Evolutionary conservation across 1,284 basidiomycete species (phyloP).

Genomic region (Microbotryum silenes-acaulis): DNA sequence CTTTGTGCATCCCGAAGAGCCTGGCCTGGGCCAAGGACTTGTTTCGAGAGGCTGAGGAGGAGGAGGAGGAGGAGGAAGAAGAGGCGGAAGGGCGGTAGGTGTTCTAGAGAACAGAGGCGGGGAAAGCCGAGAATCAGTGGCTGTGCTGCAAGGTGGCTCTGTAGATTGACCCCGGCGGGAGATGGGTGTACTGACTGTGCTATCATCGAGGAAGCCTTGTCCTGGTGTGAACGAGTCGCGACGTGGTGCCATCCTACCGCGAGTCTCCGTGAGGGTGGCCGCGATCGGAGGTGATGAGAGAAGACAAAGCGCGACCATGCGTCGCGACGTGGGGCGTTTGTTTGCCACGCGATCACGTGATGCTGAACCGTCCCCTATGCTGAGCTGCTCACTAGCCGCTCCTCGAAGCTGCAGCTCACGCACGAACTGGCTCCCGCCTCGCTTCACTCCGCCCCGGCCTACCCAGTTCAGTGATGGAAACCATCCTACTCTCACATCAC

Average conservation of each 20-base stretch:
- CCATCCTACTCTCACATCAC: conserved; percentile 41
- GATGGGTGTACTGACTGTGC: neutral
- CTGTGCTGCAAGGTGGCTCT: neutral
- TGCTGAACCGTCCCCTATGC: too few relatives aligned
- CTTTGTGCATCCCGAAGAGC: conserved; percentile 1
- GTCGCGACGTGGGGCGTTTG: neutral
- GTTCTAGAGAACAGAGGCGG: neutral
- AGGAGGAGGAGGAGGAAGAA: neutral
- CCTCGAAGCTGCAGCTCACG: too few relatives aligned
- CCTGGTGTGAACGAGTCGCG: too few relatives aligned
- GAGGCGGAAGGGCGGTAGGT: neutral
- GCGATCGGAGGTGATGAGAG: too few relatives aligned
- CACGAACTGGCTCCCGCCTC: too few relatives aligned
- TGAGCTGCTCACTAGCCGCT: too few relatives aligned
- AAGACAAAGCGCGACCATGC: neutral
- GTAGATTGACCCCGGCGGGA: neutral
- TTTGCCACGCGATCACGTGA: neutral
- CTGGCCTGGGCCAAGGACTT: neutral
- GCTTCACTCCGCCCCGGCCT: neutral
- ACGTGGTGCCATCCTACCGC: too few relatives aligned
- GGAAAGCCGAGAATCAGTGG: neutral
- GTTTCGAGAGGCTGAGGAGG: neutral
- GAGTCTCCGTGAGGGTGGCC: too few relatives aligned
- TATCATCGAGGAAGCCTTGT: neutral
- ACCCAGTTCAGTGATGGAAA: conserved; percentile 40